Base-by-base conservation (phyloP, 2,329 filamentous ascomycete species). In the Xenosphaeropsis pyriputrescens region DNA sequence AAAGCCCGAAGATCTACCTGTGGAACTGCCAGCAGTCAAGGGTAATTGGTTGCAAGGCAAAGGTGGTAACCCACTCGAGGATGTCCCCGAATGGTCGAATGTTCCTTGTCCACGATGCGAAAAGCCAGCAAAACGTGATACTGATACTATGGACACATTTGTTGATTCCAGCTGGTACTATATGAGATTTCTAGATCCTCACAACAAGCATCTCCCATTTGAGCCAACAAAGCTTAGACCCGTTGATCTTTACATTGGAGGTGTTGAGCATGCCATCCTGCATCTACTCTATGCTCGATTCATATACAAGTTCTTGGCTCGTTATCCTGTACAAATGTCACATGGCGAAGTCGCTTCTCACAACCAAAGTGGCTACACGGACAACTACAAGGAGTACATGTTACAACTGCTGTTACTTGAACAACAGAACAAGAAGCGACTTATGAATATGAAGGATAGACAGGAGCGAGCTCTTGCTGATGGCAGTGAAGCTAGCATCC, bases 121-220 rank as follows among this genome's bases (percentile, higher is more conserved):
- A 13, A 67, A 70, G 1, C 60, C 73, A 17, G 86, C 84, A 6
- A 80, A 75, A 53, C 72, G 86, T 45, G 86, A 94, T 46, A 93
- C 86, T 0, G 86, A 94, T 55, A 94, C 86, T 2, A 93, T 94
- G 86, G 86, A 94, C 56, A 94, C 86, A 0, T 94, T 94, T 59
- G 86, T 94, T 43, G 86, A 93, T 59, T 93, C 85, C 2, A 93
- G 85, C 38, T 94, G 86, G 86, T 94, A 94, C 57, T 93, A 79
- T 51, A 75, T 88, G 60, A 73, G 85, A 11, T 93, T 85, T 49
- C 59, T 78, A 18, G 84, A 93, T 49, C 64, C 81, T 1, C 63
- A 75, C 14, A 88, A 91, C 46, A 46, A 63, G 12, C 51, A 67
- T 2, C 55, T 62, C 12, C 75, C 75, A 0, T 76, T 93, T 45